These are phyloP conservation scores for Hevea brasiliensis DNA, from an alignment of 345 rosid species.

Conservation along the genomic window DNA sequence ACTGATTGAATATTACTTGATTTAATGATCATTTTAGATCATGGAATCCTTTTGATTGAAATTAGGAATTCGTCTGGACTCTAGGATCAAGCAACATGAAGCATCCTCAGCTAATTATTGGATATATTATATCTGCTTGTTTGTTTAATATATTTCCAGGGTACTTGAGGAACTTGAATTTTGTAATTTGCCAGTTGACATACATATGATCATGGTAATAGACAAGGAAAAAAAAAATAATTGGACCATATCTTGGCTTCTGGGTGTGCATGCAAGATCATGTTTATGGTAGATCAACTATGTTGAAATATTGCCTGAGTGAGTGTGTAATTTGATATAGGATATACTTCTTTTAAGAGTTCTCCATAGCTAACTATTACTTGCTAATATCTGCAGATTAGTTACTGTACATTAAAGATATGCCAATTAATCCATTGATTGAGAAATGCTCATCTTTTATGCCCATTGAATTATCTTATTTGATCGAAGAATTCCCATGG, in stretches of 20 bases:
- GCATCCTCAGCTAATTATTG: background rate
- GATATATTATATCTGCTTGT: background rate
- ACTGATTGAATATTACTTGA: background rate
- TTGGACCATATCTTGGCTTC: background rate
- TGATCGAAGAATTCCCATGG: background rate
- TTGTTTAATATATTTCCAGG: background rate
- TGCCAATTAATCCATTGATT: background rate
- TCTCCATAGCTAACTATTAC: background rate
- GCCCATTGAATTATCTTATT: background rate
- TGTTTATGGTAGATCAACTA: background rate
- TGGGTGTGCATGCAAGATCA: background rate
- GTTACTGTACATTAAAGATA: background rate
- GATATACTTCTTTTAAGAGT: background rate
- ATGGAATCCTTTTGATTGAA: background rate
- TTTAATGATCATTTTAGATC: background rate
- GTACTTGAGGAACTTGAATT: background rate
- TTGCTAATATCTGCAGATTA: background rate
- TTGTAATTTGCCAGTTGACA: conserved; percentile 3
- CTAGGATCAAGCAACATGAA: conserved; percentile 6
- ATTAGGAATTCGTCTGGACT: background rate
- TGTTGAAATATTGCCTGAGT: background rate
- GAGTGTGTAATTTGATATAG: background rate
- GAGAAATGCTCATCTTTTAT: background rate
- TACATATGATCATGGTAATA: background rate
- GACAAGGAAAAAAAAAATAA: background rate